These are phyloP conservation scores for Wickerhamomyces chaumierensis DNA, from an alignment of 805 yeast genomes.

Conservation along the genomic window DNA sequence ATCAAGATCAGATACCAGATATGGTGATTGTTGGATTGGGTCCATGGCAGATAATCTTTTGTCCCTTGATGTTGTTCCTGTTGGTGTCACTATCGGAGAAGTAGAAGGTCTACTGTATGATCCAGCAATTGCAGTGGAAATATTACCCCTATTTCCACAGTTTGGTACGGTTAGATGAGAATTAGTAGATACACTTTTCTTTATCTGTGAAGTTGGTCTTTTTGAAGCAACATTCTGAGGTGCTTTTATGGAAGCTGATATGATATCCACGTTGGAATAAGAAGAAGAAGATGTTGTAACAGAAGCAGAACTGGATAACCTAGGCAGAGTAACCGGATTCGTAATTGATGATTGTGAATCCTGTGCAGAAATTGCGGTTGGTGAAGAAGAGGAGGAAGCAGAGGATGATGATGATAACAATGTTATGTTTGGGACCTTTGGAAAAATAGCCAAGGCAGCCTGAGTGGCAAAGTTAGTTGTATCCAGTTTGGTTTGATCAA, in stretches of 20 bases:
- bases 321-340: no score
- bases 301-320: conserved; percentile 1
- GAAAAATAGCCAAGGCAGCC: conserved; percentile 10
- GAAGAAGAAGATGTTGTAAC: conserved; percentile 5
- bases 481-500: neutral
- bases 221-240: no score
- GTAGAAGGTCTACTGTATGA: conserved; percentile 2
- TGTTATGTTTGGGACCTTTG: no score
- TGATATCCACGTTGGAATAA: no score
- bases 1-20: conserved; percentile 1
- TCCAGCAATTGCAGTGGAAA: no score
- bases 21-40: conserved; percentile 1
- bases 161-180: neutral
- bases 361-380: conserved; percentile 11
- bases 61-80: conserved; percentile 1
- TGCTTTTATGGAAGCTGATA: no score
- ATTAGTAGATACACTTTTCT: neutral
- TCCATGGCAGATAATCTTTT: conserved; percentile 3
- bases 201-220: neutral
- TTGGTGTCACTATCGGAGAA: no score
- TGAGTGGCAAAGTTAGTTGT: conserved; percentile 16
- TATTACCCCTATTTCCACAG: neutral
- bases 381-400: conserved; percentile 7
- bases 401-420: no score
- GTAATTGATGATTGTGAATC: no score